Base-by-base conservation (phyloP, 768 basidiomycete species). In the Ramaria sp. region DNA sequence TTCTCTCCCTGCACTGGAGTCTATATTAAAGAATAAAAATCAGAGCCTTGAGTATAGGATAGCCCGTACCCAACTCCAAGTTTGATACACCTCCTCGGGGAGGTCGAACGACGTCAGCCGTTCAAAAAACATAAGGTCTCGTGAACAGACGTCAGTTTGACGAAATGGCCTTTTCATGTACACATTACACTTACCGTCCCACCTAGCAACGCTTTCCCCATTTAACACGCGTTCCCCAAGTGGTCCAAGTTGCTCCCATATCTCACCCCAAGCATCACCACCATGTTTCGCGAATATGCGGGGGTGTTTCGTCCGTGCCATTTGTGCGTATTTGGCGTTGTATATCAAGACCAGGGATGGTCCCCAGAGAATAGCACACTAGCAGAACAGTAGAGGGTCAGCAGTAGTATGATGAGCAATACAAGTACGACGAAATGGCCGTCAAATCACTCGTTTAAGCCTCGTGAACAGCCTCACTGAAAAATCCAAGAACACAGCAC, bases 181-280 rank as follows among this genome's bases (percentile, higher is more conserved):
- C 53, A 37, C 53, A 37, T 12, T 37, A 20, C 10, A 15, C 63
- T 56, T 30, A 63, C 63, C 64, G 59, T 65, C 64, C 30, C 57
- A 24, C 33, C 61, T 59, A 2, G 58, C 60, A 11, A 63, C 59
- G 20, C 61, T 50, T 38, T 61, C 49, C 47, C 63, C 60, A 31
- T 59, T 49, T 24, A 65, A 30, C 20, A 63, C 63, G 33, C 24
- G 9, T 7, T 60, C 59, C 1, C 51, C 48, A 2, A 61, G 24
- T 3, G 64, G 64, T 0, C 64, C 64, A 37, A 65, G 43, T 30
- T 41, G 34, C n/a, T 65, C 64, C 64, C 64, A 65, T 1, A 65
- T 31, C 49, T 65, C 64, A 17, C 58, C 62, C 64, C 64, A 65
- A 17, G 64, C 64, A 37, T 58, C 60, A 19, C 46, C 55, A 31